Evolutionary conservation across 148 eudicot genomes (phyloP), one percentile per base, ranked within the genome.

Genomic region (Camellia lanceoleosa): DNA sequence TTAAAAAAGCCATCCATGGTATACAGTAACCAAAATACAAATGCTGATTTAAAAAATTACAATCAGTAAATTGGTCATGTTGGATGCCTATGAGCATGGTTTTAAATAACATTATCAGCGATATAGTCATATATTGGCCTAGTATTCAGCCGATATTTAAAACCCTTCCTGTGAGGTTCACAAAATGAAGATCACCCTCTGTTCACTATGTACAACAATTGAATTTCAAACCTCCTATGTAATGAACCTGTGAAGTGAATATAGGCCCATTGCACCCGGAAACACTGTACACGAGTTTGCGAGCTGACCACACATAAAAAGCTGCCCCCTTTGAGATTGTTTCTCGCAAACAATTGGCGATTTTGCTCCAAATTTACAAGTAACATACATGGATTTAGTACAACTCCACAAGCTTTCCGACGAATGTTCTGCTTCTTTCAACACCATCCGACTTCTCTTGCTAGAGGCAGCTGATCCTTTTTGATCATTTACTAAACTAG

Each of bases 221-320:
- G 55, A 78, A 51, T 56, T 74, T 20, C 59, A 74, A 14, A 20
- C 44, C 44, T 8, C 42, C 59, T 10, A 47, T 76, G 16, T 56
- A 10, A 77, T 64, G 3, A 65, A 54, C 43, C 54, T 54, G 11
- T 23, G 19, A 52, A 60, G 41, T 9, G 66, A 43, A 60, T 41
- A 18, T 12, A 41, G 10, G 46, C 52, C 65, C 47, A 42, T 76
- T 86, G 76, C 89, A 82, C 76, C 86, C 83, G 88, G 81, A 85
- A 91, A 88, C 81, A 85, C 85, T 75, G 90, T 84, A 79, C 84
- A 85, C 55, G 88, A 83, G 46, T 85, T 84, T 71, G 81, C 87
- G 70, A 85, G 64, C 76, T 89, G 91, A 71, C 83, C 85, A 68
- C 79, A 82, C 75, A 80, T 75, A 61, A 84, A 86, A 44, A 84